Evolutionary conservation across 148 eudicot species (phyloP).

Genomic region (Agrostemma githago): DNA sequence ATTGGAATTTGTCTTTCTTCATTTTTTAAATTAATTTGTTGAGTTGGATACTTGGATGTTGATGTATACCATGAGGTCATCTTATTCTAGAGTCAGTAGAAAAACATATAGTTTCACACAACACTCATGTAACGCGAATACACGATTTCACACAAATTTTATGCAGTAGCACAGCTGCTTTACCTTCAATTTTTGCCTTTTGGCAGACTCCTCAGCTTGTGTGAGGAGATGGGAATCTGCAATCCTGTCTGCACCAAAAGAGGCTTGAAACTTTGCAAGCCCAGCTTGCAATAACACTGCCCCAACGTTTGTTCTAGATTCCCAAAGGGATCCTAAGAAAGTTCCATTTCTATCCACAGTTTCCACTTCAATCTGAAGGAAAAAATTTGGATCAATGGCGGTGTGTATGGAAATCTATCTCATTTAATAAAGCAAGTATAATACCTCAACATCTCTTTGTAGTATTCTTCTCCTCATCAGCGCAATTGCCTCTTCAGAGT

Average conservation of each 20-base stretch:
- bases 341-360: constrained; percentile 94
- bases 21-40: too few species aligned
- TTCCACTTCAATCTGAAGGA: constrained; percentile 80
- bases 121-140: neutral
- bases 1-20: too few species aligned
- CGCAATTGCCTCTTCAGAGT: constrained; percentile 84
- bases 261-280: constrained; percentile 69
- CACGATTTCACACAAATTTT: neutral
- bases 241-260: constrained; percentile 68
- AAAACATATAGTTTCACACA: neutral
- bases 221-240: constrained; percentile 71
- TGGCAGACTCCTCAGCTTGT: constrained; percentile 89
- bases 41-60: too few species aligned
- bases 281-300: constrained; percentile 81
- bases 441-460: constrained; percentile 99
- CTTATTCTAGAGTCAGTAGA: too few species aligned
- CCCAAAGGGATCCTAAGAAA: constrained; percentile 91
- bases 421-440: constrained; percentile 7
- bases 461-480: constrained; percentile 89
- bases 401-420: neutral
- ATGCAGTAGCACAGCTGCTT: constrained; percentile 1
- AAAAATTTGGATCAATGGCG: neutral
- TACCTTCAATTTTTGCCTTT: constrained; percentile 83
- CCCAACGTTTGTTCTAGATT: constrained; percentile 61
- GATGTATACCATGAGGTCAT: too few species aligned